A percentile compares a stretch with the other conserved stretches of the same genome.
phyloP scores from a whole-genome alignment of 2,329 filamentous ascomycete species.

The Xylariales sp. region DNA sequence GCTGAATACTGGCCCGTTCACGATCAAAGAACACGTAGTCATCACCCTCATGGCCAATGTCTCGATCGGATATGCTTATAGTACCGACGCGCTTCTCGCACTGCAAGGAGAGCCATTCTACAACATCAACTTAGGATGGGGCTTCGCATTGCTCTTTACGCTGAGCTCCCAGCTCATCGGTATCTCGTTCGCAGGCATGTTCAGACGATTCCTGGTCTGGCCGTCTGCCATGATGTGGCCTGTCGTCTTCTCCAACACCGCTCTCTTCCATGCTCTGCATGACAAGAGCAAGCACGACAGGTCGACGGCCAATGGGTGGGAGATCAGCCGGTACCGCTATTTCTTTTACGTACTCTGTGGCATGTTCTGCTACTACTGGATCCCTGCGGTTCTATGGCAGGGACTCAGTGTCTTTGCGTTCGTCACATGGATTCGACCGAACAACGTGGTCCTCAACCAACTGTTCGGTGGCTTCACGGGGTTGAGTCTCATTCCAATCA shows the following conservation, averaged over 20 bases:
- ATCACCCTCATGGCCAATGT: conserved; percentile 41
- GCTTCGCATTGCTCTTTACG: conserved; percentile 43
- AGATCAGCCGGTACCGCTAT: conserved; percentile 39
- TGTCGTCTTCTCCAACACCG: conserved; percentile 40
- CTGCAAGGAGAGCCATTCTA: conserved; percentile 37
- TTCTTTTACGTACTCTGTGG: conserved; percentile 36
- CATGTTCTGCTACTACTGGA: conserved; percentile 49
- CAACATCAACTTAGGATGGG: conserved; percentile 39
- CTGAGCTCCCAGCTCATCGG: conserved; percentile 49
- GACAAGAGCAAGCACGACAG: conserved; percentile 36
- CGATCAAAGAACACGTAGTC: conserved; percentile 40
- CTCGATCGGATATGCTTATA: conserved; percentile 32
- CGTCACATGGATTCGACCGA: conserved; percentile 41
- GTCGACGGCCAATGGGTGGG: conserved; percentile 37
- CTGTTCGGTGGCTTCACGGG: conserved; percentile 44
- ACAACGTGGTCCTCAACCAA: conserved; percentile 42
- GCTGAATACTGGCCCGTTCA: conserved; percentile 40
- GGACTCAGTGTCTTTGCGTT: conserved; percentile 44
- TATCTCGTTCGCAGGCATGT: conserved; percentile 46
- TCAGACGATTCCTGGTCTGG: conserved; percentile 41
- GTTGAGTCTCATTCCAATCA: conserved; percentile 37
- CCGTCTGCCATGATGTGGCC: conserved; percentile 50
- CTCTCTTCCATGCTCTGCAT: conserved; percentile 41
- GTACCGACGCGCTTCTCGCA: conserved; percentile 34
- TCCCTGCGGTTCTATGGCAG: conserved; percentile 46